A percentile compares a stretch with the other conserved stretches of the same genome.
These are phyloP conservation scores for Aquanectria penicillioides DNA, from an alignment of 2,329 filamentous ascomycete genomes.

Conservation along the genomic window DNA sequence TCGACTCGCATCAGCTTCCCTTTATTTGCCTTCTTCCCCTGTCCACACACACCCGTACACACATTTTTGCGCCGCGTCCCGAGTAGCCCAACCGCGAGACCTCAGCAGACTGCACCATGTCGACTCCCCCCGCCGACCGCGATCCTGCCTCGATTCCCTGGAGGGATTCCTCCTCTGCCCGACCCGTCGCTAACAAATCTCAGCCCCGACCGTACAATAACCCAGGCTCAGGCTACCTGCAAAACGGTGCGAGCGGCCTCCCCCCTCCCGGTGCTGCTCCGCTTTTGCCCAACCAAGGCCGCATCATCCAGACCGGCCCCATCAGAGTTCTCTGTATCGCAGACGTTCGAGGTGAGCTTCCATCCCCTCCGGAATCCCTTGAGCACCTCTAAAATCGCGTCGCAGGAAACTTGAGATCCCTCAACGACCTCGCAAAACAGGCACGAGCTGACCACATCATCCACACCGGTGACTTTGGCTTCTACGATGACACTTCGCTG, in stretches of 20 bases:
- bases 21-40: neutral
- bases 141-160: slow-evolving; percentile 4
- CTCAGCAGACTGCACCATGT: slow-evolving; percentile 10
- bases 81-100: slow-evolving; percentile 6
- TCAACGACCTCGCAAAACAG: slow-evolving; percentile 96
- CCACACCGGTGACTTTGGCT: slow-evolving; percentile 98
- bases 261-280: slow-evolving; percentile 69
- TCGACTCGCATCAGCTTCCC: slow-evolving; percentile 4
- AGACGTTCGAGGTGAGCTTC: slow-evolving; percentile 72
- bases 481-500: slow-evolving; percentile 95
- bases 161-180: neutral
- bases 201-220: slow-evolving; percentile 60
- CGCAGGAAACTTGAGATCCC: slow-evolving; percentile 89
- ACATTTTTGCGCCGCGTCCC: slow-evolving; percentile 11
- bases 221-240: slow-evolving; percentile 68
- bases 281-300: slow-evolving; percentile 74
- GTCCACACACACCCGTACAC: neutral
- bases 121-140: slow-evolving; percentile 4
- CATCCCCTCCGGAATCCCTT: neutral
- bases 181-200: slow-evolving; percentile 35
- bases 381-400: slow-evolving; percentile 26
- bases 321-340: slow-evolving; percentile 76
- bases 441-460: slow-evolving; percentile 97
- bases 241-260: slow-evolving; percentile 67
- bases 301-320: slow-evolving; percentile 72